Evolutionary conservation across 164 flowering plant genomes (phyloP), one percentile per base, ranked within the genome.

Genomic region (Aristolochia contorta): DNA sequence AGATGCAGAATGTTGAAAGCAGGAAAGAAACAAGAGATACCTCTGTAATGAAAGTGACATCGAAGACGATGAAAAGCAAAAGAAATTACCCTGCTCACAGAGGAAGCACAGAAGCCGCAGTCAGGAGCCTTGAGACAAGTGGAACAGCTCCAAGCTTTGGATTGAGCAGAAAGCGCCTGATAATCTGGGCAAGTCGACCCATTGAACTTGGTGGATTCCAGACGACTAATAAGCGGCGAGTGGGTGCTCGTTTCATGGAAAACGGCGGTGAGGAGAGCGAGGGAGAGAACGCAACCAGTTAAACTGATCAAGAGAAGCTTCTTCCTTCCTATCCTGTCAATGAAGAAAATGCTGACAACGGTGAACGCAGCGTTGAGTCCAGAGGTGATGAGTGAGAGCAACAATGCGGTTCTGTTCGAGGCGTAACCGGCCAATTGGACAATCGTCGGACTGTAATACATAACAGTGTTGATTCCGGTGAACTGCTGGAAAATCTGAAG

Each of bases 401-500:
- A 75, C 16, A 85, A 76, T 5, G 91, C 91, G 3, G 83, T 81
- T 54, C 66, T 64, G 72, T 85, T 83, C 0, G 91, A 83, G 0
- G 88, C 88, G 51, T 68, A 64, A 30, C 86, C 91, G n/a, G 91
- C 86, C 6, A 85, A 47, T 60, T 84, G 89, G 47, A 82, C 77
- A 33, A 83, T 85, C 47, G 87, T 73, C 14, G 90, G 85, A 62
- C 86, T 81, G 75, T 83, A 85, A 56, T 85, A 83, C 91, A 83
- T 83, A 16, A 86, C 89, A 7, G 87, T 84, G 71, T 86, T 84
- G 53, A 86, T 86, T 53, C 87, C 89, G n/a, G 80, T 82, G 71
- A 86, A 82, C 50, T 86, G 93, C 65, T 86, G 93, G 66, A 79
- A 74, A 7, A 84, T 66, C 59, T 81, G 86, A 54, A 81, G 84